Evolutionary conservation across 768 basidiomycete genomes (phyloP), one percentile per base, ranked within the genome.

Genomic region (Tylopilus plumbeoviolaceoides): DNA sequence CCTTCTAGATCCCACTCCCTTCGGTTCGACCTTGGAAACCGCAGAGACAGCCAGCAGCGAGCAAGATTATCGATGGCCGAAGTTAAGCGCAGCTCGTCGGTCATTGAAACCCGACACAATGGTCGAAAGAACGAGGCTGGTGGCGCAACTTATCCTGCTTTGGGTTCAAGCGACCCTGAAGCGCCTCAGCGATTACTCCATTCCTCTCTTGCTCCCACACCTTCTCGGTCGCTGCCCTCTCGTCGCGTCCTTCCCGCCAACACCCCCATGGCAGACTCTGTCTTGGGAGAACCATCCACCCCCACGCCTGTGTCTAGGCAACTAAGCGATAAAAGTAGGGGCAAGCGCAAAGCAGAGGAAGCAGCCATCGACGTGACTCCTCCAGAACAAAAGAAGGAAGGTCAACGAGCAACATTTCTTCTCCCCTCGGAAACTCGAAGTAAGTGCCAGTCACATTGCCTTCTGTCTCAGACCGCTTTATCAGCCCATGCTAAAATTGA

Each of bases 281-380:
- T 54, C 23, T 59, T 55, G n/a, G 65, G 25, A 30, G 60, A 60
- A 36, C 67, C 70, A n/a, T 61, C 65, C 39, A 72, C 69, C 48
- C 70, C 63, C 38, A 64, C 70, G 42, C 64, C 73, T 51, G 65
- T 60, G 54, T 47, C 65, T 50, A 68, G 71, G 55, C 59, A 59
- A 39, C 53, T 59, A 4, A 67, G 70, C 48, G 68, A 75, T 52
- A 69, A 65, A 53, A 63, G 68, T 31, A 80, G 75, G 59, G 84
- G 84, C 7, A 89, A 89, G 66, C 74, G 87, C 55, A 89, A 89
- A 63, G 86, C 85, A 7, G 84, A 86, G 41, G 87, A 88, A 56
- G 77, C 30, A 8, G 30, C 87, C 58, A 72, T 82, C n/a, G 84
- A 83, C 54, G 71, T 77, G 30, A 86, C 87, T 3, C 85, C 85